Conservation (phyloP, 306 rosid species). For the Lotus japonicus region DNA sequence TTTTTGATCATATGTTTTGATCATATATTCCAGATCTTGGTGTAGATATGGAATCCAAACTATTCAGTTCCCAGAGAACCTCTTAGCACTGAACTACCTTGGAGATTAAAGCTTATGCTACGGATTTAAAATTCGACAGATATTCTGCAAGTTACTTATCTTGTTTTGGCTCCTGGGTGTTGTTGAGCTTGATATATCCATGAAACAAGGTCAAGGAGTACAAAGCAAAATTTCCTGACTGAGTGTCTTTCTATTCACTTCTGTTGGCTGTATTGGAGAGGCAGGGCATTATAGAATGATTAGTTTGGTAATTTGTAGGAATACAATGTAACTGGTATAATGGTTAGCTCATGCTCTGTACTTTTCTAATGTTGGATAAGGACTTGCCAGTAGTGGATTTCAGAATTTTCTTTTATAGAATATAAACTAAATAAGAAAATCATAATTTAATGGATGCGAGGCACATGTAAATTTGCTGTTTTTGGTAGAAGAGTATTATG, state of each 20-base stretch:
- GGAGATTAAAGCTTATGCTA: not conserved
- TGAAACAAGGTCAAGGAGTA: not conserved
- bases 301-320: not conserved
- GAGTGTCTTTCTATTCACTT: not conserved
- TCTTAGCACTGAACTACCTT: too few relatives aligned
- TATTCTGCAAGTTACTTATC: not conserved
- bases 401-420: too few relatives aligned
- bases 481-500: too few relatives aligned
- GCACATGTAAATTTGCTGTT: too few relatives aligned
- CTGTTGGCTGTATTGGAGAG: not conserved
- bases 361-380: not conserved
- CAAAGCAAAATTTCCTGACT: not conserved
- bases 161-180: not conserved
- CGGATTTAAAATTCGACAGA: not conserved
- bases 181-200: not conserved
- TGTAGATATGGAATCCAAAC: not conserved
- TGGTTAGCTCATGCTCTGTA: not conserved
- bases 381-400: not conserved
- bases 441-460: not conserved
- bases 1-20: not conserved
- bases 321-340: not conserved
- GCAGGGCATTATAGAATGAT: not conserved
- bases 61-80: not conserved
- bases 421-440: too few relatives aligned
- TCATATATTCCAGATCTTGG: constrained; percentile 7